These are phyloP conservation scores for Trametes villosa DNA, from an alignment of 768 basidiomycete species.

Conservation along the genomic window DNA sequence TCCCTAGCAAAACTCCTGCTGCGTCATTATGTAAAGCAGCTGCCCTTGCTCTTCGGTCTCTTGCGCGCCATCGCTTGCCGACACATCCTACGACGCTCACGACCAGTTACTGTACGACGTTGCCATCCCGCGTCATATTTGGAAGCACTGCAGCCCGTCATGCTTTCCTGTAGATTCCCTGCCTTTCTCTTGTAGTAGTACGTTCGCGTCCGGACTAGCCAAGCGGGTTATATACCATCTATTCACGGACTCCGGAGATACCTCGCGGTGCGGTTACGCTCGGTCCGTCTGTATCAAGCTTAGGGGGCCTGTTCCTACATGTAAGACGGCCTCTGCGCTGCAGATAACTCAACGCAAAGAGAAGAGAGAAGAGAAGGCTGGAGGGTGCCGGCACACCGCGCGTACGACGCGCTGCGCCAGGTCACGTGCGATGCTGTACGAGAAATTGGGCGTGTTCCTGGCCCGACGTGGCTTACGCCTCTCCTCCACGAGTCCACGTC, in stretches of 20 bases:
- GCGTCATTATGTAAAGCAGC: slow-evolving; percentile 70
- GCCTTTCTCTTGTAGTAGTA: slow-evolving; percentile 4
- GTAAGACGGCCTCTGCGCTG: too few species aligned
- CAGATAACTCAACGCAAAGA: too few species aligned
- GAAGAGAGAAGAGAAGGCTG: too few species aligned
- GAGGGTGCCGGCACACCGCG: too few species aligned
- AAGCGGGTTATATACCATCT: slow-evolving; percentile 5
- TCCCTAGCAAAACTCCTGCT: slow-evolving; percentile 92
- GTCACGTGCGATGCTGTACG: slow-evolving; percentile 16
- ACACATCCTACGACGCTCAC: not conserved
- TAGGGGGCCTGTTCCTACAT: too few species aligned
- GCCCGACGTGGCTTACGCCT: slow-evolving; percentile 20
- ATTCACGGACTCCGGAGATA: not conserved
- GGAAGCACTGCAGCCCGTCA: not conserved
- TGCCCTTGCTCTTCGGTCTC: not conserved
- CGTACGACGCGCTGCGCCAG: too few species aligned
- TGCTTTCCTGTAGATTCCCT: not conserved
- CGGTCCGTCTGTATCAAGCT: too few species aligned
- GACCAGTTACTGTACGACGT: slow-evolving; percentile 1
- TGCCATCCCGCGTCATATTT: not conserved
- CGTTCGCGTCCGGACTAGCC: not conserved
- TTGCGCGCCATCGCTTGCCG: not conserved
- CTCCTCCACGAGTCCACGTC: slow-evolving; percentile 12
- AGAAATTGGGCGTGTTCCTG: slow-evolving; percentile 12
- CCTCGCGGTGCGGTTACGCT: not conserved